A percentile compares a stretch with the other conserved stretches of the same genome.
Conservation (phyloP, 2,329 filamentous ascomycete genomes). For the Aureobasidium lini region DNA sequence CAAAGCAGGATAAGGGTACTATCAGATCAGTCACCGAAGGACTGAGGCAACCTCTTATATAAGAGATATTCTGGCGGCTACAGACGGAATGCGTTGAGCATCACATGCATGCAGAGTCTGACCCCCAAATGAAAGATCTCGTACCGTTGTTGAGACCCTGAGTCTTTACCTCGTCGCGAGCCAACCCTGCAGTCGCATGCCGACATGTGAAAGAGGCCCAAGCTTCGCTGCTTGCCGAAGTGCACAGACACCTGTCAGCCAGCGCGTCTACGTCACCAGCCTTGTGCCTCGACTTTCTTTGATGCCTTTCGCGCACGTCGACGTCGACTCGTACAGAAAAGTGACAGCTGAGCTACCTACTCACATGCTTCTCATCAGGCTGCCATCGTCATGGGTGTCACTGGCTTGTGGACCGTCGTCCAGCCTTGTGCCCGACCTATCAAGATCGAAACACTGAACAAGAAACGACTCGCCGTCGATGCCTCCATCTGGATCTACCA, state of each 20-base stretch:
- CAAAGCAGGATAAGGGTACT: background rate
- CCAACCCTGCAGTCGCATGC: background rate
- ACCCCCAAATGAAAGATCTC: background rate
- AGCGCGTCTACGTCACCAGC: background rate
- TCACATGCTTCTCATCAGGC: constrained; percentile 1
- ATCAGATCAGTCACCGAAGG: background rate
- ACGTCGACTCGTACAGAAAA: background rate
- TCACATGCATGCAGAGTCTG: constrained; percentile 9
- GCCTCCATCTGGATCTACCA: constrained; percentile 99
- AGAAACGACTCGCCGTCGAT: constrained; percentile 91
- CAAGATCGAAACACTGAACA: constrained; percentile 92
- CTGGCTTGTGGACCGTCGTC: constrained; percentile 92
- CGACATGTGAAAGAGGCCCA: background rate
- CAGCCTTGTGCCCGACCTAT: constrained; percentile 93
- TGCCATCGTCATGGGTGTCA: constrained; percentile 71
- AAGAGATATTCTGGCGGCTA: background rate
- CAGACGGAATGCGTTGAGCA: constrained; percentile 12
- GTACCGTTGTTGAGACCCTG: background rate
- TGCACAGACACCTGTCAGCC: background rate
- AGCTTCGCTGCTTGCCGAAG: background rate
- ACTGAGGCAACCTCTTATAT: background rate
- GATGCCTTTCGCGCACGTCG: background rate
- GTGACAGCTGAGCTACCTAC: background rate
- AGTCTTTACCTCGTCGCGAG: background rate
- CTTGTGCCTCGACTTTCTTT: background rate